phyloP scores from a whole-genome alignment of 148 eudicot genomes.

The Rhododendron vialii region DNA sequence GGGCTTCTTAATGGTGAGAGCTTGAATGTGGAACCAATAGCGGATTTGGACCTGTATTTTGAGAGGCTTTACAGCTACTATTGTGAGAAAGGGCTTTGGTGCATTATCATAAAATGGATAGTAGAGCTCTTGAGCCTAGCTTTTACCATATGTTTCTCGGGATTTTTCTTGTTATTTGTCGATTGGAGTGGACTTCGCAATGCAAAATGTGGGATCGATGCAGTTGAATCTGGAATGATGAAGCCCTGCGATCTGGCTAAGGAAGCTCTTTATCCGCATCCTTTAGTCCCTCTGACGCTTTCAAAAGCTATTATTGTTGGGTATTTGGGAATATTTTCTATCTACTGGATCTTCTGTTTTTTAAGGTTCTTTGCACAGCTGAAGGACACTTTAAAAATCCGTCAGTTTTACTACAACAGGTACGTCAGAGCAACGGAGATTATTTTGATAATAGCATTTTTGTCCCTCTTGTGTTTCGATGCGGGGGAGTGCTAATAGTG shows the following conservation, averaged over 20 bases:
- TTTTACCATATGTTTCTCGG: conserved; percentile 93
- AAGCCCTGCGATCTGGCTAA: conserved; percentile 80
- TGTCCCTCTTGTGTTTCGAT: not conserved
- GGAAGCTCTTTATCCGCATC: conserved; percentile 89
- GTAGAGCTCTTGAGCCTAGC: conserved; percentile 86
- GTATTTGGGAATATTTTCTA: conserved; percentile 72
- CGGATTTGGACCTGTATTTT: conserved; percentile 87
- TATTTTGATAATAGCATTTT: not conserved
- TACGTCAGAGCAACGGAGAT: conserved; percentile 19
- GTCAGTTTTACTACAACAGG: conserved; percentile 78
- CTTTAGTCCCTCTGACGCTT: conserved; percentile 76
- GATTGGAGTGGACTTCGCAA: conserved; percentile 95
- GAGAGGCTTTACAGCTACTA: conserved; percentile 90
- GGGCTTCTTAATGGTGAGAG: conserved; percentile 89
- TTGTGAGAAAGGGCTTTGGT: conserved; percentile 98
- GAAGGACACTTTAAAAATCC: conserved; percentile 69
- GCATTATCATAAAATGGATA: conserved; percentile 95
- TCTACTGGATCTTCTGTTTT: conserved; percentile 84
- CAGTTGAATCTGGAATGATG: conserved; percentile 42
- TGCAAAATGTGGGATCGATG: conserved; percentile 98
- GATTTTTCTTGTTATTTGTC: conserved; percentile 79
- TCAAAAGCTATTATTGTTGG: conserved; percentile 77
- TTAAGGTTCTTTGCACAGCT: conserved; percentile 82
- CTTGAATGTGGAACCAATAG: conserved; percentile 67
- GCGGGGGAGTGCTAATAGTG: not conserved